phyloP scores from a whole-genome alignment of 2,329 filamentous ascomycete species.

The Colletotrichum godetiae region DNA sequence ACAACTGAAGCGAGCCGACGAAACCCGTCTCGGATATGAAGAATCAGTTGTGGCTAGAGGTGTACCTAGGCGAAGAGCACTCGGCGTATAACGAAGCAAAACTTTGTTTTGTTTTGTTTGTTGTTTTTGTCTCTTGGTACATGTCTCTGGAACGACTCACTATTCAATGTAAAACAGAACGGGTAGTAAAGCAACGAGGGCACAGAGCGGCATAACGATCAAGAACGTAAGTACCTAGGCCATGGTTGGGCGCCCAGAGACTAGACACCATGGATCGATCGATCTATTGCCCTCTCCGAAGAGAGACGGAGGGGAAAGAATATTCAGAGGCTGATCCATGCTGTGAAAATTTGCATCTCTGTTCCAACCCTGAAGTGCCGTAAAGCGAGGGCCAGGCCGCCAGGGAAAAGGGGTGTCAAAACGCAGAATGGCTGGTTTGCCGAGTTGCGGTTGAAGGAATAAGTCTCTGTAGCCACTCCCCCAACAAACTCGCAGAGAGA shows the following conservation, averaged over 20 bases:
- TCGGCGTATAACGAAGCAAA: background rate
- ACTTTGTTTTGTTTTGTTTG: slow-evolving; percentile 12
- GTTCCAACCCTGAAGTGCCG: background rate
- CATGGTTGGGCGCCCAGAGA: slow-evolving; percentile 18
- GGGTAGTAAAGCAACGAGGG: background rate
- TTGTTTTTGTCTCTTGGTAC: slow-evolving; percentile 25
- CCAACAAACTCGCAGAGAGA: background rate
- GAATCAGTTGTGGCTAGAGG: background rate
- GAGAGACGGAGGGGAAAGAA: background rate
- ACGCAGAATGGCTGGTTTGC: slow-evolving; percentile 26
- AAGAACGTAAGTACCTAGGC: slow-evolving; percentile 12
- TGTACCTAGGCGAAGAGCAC: background rate
- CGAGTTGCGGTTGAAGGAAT: slow-evolving; percentile 8
- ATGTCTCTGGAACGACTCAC: slow-evolving; percentile 14
- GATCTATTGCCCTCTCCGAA: slow-evolving; percentile 13
- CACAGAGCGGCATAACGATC: slow-evolving; percentile 12
- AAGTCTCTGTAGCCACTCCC: slow-evolving; percentile 15
- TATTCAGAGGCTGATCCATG: slow-evolving; percentile 7
- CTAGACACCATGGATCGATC: slow-evolving; percentile 18
- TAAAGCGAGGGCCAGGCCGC: background rate
- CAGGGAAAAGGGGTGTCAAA: slow-evolving; percentile 13
- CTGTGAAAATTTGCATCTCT: background rate
- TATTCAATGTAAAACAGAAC: slow-evolving; percentile 12
- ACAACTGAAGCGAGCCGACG: background rate
- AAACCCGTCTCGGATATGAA: background rate